A percentile compares a stretch with the other conserved stretches of the same genome.
These are phyloP conservation scores for Globisporangium carolinianum DNA, from an alignment of 352 stramenopile species.

Conservation along the genomic window DNA sequence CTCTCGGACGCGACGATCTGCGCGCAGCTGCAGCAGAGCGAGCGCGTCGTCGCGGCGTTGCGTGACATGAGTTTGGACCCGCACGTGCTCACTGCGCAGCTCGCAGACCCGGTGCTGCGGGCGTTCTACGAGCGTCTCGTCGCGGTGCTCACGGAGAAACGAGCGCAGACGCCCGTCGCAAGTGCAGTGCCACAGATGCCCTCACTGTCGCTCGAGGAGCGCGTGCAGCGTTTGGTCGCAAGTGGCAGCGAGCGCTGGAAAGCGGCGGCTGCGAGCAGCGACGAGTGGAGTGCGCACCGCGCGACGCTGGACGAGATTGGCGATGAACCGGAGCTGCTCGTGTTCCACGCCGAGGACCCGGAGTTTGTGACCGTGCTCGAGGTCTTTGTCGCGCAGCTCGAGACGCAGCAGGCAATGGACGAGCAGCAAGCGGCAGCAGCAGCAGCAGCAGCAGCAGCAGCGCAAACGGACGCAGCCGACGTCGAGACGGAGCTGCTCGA, in stretches of 20 bases:
- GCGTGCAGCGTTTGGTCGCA: conserved; percentile 20
- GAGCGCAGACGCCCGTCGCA: background rate
- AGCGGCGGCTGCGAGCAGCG: conserved; percentile 8
- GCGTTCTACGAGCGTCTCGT: conserved; percentile 54
- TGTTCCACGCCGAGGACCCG: conserved; percentile 57
- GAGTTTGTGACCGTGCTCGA: conserved; percentile 28
- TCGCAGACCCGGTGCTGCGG: conserved; percentile 33
- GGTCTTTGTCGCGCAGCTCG: conserved; percentile 26
- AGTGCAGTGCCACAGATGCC: background rate
- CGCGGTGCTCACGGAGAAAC: conserved; percentile 21
- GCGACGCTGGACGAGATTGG: conserved; percentile 50
- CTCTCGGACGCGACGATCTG: conserved; percentile 40
- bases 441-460: conserved; percentile 3
- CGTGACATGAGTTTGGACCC: conserved; percentile 67
- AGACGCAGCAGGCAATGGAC: conserved; percentile 14
- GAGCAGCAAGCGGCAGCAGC: background rate
- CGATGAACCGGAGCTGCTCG: conserved; percentile 56
- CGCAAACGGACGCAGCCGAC: conserved; percentile 2
- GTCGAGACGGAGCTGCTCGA: conserved; percentile 26
- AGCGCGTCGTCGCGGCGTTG: conserved; percentile 41
- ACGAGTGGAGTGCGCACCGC: conserved; percentile 22
- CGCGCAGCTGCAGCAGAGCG: conserved; percentile 25
- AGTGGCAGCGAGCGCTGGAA: conserved; percentile 12
- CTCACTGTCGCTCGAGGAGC: conserved; percentile 28
- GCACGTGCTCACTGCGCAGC: conserved; percentile 33